Evolutionary conservation across 2,329 filamentous ascomycete species (phyloP).

Genomic region (Fusarium nematophilum): DNA sequence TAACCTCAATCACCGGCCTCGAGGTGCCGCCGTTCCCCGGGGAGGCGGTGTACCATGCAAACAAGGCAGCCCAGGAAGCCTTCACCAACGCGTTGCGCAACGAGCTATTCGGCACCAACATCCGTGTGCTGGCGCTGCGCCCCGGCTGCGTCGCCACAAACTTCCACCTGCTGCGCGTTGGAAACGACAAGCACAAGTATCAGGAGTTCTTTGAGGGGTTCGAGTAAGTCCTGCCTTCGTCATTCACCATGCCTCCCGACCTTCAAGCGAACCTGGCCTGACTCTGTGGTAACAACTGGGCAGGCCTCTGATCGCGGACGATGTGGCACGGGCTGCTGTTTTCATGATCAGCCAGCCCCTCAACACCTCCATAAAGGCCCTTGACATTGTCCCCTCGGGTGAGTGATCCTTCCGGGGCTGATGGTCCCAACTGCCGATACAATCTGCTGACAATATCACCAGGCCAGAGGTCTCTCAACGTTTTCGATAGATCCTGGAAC

Average conservation of each 20-base stretch:
- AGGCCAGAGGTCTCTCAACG: not conserved
- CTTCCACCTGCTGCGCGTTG: constrained; percentile 26
- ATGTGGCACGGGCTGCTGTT: constrained; percentile 15
- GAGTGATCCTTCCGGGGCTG: too few species aligned
- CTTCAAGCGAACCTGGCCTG: too few species aligned
- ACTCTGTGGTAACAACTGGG: too few species aligned
- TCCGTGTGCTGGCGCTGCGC: constrained; percentile 15
- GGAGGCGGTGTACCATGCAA: constrained; percentile 23
- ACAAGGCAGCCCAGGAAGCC: constrained; percentile 15
- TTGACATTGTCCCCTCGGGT: constrained; percentile 29
- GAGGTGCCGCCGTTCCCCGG: constrained; percentile 19
- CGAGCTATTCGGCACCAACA: constrained; percentile 15
- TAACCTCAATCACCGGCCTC: constrained; percentile 14
- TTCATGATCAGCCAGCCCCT: constrained; percentile 25
- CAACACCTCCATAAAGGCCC: constrained; percentile 20
- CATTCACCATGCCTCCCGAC: too few species aligned
- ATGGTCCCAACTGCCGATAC: too few species aligned
- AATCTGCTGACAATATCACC: too few species aligned
- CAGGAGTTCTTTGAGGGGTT: constrained; percentile 22
- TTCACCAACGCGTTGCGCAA: constrained; percentile 15
- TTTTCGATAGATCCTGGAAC: too few species aligned
- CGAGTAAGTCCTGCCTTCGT: too few species aligned
- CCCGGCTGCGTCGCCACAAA: constrained; percentile 24
- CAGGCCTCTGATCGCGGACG: constrained; percentile 14
- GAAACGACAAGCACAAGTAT: constrained; percentile 11